A percentile compares a stretch with the other conserved stretches of the same genome.
Conservation (phyloP, 805 yeast genomes). For the Alloascoidea africana region DNA sequence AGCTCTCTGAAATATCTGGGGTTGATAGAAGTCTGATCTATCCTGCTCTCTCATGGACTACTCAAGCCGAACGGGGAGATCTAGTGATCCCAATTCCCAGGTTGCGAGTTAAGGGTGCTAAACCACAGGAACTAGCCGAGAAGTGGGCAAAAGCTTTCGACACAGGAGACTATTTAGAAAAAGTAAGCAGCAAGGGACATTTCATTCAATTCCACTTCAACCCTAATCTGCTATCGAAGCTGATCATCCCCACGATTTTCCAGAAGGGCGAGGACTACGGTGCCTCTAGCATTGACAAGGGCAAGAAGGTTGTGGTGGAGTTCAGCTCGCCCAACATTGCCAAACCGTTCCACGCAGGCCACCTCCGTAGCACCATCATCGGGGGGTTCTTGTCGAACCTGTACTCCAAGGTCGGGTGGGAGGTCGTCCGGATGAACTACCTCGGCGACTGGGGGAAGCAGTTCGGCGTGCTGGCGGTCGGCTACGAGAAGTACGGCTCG, state of each 20-base stretch:
- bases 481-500: slow-evolving; percentile 73
- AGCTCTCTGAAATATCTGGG: slow-evolving; percentile 56
- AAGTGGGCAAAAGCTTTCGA: slow-evolving; percentile 76
- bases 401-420: slow-evolving; percentile 84
- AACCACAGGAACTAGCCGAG: slow-evolving; percentile 56
- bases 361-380: slow-evolving; percentile 90
- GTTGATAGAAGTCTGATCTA: slow-evolving; percentile 57
- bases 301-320: slow-evolving; percentile 65
- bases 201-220: slow-evolving; percentile 82
- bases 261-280: slow-evolving; percentile 52
- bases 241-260: slow-evolving; percentile 59
- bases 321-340: slow-evolving; percentile 98
- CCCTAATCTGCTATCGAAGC: slow-evolving; percentile 45
- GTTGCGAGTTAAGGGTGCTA: slow-evolving; percentile 68
- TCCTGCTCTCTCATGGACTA: slow-evolving; percentile 80
- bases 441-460: slow-evolving; percentile 99
- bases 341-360: slow-evolving; percentile 99
- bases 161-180: slow-evolving; percentile 48
- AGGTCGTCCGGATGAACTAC: slow-evolving; percentile 86
- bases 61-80: slow-evolving; percentile 83
- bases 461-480: slow-evolving; percentile 90
- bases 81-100: slow-evolving; percentile 86
- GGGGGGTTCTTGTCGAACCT: slow-evolving; percentile 90
- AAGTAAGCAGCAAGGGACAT: slow-evolving; percentile 74
- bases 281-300: slow-evolving; percentile 52